Evolutionary conservation across 2,329 filamentous ascomycete species (phyloP).

Genomic region (Pyrenophora teres): DNA sequence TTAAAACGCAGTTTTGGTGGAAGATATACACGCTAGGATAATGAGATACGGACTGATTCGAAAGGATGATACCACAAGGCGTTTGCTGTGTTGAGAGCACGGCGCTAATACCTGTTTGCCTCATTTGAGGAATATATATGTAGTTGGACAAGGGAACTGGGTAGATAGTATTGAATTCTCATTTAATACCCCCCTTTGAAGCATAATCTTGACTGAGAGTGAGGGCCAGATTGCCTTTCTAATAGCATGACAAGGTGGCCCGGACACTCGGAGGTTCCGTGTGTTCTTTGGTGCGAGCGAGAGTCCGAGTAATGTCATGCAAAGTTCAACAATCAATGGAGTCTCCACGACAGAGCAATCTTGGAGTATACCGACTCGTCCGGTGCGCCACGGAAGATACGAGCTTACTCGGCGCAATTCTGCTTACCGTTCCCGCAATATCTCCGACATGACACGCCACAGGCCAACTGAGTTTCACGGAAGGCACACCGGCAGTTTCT

Average conservation of each 20-base stretch:
- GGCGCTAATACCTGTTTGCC: slow-evolving; percentile 4
- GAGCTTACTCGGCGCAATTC: not conserved
- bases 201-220: not conserved
- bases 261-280: no score
- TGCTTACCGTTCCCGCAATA: not conserved
- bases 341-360: no score
- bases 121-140: slow-evolving; percentile 6
- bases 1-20: slow-evolving; percentile 20
- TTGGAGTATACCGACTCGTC: no score
- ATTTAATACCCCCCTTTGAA: slow-evolving; percentile 16
- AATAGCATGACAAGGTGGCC: no score
- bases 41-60: slow-evolving; percentile 12
- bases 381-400: no score
- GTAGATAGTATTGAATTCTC: slow-evolving; percentile 16
- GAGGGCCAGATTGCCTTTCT: no score
- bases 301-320: no score
- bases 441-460: slow-evolving; percentile 1
- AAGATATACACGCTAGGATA: slow-evolving; percentile 11
- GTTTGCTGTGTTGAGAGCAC: slow-evolving; percentile 12
- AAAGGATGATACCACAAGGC: slow-evolving; percentile 28
- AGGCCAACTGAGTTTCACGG: not conserved
- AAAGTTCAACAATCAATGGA: no score
- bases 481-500: not conserved
- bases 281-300: no score
- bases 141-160: slow-evolving; percentile 4